phyloP scores from a whole-genome alignment of 108 stramenopile genomes.

The Skeletonema grethae region DNA sequence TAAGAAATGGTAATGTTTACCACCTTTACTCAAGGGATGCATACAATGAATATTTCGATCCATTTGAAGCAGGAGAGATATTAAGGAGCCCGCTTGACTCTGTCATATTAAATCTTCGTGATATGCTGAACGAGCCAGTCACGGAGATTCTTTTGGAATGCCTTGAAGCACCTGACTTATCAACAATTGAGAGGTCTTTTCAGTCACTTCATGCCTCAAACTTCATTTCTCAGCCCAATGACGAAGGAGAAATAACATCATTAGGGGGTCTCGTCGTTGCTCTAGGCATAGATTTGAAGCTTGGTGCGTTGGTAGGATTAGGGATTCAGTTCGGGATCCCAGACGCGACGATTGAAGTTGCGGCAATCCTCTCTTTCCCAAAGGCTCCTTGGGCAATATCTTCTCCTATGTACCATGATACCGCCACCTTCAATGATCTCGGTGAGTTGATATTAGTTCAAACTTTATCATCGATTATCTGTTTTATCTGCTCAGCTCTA shows the following conservation, averaged over 20 bases:
- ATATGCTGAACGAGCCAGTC: slow-evolving; percentile 76
- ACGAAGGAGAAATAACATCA: slow-evolving; percentile 69
- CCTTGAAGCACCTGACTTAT: slow-evolving; percentile 79
- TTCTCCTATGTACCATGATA: slow-evolving; percentile 65
- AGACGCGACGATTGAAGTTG: slow-evolving; percentile 81
- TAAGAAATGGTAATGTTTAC: slow-evolving; percentile 89
- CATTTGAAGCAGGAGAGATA: slow-evolving; percentile 85
- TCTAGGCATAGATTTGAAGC: slow-evolving; percentile 74
- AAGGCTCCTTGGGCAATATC: slow-evolving; percentile 82
- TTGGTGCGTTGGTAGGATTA: slow-evolving; percentile 81
- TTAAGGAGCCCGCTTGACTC: slow-evolving; percentile 79
- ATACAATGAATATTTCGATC: slow-evolving; percentile 63
- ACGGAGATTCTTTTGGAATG: slow-evolving; percentile 71
- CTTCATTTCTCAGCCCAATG: slow-evolving; percentile 64
- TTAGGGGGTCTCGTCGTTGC: slow-evolving; percentile 75
- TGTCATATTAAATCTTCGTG: slow-evolving; percentile 70
- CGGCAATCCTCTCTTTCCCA: slow-evolving; percentile 72
- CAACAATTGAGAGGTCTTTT: slow-evolving; percentile 79
- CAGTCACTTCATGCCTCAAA: slow-evolving; percentile 63
- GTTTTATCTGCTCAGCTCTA: not conserved
- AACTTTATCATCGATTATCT: not conserved
- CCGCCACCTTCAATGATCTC: slow-evolving; percentile 55
- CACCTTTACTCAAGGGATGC: slow-evolving; percentile 78
- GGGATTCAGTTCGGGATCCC: slow-evolving; percentile 88
- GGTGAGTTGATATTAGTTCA: slow-evolving; percentile 6